Base-by-base conservation (phyloP, 2,329 filamentous ascomycete genomes). In the Penicillium sp. region DNA sequence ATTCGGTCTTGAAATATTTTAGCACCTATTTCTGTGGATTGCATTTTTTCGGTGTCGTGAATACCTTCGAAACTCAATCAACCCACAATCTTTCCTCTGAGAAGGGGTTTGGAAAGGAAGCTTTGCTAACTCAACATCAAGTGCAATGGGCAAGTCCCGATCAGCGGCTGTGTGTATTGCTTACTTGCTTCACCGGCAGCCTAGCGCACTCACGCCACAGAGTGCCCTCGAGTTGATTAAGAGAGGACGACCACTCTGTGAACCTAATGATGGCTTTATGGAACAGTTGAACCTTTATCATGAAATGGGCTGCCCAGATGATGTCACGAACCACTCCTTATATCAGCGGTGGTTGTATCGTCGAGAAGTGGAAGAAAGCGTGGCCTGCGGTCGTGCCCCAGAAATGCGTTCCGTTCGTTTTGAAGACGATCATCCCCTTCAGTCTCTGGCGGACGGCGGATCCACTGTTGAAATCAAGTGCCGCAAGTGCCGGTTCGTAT, bases 101-200 rank as follows among this genome's bases (percentile, higher is more conserved):
- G n/a, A n/a, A n/a, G n/a, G n/a, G n/a, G n/a, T 9, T 37, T 32
- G 31, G 30, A 26, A 16, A 32, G 22, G 11, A 23, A 47, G n/a
- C n/a, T n/a, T n/a, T n/a, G 39, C 41, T 29, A 6, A 50, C 25
- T 15, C 20, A 33, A 20, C 17, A 72, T 75, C 66, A 32, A 95
- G 92, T 73, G 90, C 88, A 15, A 95, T 95, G 80, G 92, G 92
- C 35, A 94, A 93, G 67, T 95, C 89, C 18, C 85, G 92, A 41
- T 96, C 90, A 32, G 85, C 90, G 49, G 82, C 87, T 16, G 78
- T 85, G 48, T 76, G 86, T 36, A 76, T 92, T 39, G 90, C 92
- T 43, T 96, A 88, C 64, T 72, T 96, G 33, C 82, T 96, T 62
- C 71, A 75, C 45, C 51, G 44, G 31, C 53, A 65, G 46, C 80